Percentiles rank a stretch among this genome's conserved stretches.
Conservation (phyloP, 352 stramenopile genomes). For the Globisporangium ultimum region DNA sequence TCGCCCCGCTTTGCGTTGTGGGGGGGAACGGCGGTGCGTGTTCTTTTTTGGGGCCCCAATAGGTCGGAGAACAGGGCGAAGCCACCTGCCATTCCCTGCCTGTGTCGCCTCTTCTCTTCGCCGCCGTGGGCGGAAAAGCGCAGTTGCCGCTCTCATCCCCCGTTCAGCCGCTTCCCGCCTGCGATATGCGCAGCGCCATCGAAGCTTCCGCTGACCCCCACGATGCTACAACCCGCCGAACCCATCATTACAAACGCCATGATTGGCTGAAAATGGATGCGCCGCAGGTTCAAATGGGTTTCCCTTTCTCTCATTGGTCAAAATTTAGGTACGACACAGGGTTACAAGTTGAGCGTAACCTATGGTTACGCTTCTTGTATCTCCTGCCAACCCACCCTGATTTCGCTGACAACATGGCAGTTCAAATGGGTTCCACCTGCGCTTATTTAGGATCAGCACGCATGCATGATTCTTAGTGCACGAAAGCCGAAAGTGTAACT, state of each 20-base stretch:
- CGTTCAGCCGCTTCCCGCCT: background rate
- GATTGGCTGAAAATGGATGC: conserved; percentile 10
- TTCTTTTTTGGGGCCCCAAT: background rate
- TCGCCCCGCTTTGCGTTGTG: background rate
- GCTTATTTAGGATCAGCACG: no score
- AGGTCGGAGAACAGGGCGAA: background rate
- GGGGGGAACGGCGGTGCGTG: background rate
- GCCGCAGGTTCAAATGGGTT: no score
- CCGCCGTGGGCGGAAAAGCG: background rate
- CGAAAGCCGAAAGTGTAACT: no score
- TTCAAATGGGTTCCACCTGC: no score
- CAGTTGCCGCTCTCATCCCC: background rate
- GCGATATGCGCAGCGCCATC: background rate
- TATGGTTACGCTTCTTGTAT: background rate
- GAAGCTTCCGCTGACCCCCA: conserved; percentile 4
- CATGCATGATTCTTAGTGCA: no score
- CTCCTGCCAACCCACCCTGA: no score
- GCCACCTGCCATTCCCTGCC: background rate
- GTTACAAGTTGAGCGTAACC: background rate
- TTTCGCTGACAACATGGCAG: no score
- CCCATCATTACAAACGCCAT: conserved; percentile 7
- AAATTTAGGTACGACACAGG: background rate
- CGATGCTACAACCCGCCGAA: conserved; percentile 4
- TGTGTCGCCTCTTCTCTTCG: background rate
- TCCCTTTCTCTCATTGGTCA: background rate